phyloP scores from a whole-genome alignment of 75 land plant species.

The Ceratopteris richardii region DNA sequence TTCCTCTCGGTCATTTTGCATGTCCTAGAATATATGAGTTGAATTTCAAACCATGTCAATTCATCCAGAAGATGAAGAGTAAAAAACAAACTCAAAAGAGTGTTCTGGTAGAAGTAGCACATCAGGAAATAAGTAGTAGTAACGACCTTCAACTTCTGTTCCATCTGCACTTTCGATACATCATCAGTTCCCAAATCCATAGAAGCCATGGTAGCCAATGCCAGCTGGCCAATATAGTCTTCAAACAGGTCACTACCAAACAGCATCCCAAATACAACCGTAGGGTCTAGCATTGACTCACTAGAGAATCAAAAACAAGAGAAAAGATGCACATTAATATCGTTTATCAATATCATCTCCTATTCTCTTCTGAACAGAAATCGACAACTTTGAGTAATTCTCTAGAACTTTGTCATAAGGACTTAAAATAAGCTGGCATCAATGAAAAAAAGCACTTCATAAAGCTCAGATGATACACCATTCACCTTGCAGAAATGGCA shows the following conservation, averaged over 20 bases:
- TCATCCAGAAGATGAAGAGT: too few relatives aligned
- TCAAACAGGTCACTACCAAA: constrained; percentile 87
- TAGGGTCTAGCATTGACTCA: constrained; percentile 66
- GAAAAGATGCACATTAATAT: too few relatives aligned
- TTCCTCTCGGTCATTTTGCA: constrained; percentile 72
- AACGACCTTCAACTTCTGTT: constrained; percentile 63
- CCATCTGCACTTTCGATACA: constrained; percentile 46
- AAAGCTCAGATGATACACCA: too few relatives aligned
- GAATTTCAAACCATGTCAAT: background rate
- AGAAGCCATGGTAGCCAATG: constrained; percentile 71
- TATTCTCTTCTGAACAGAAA: too few relatives aligned
- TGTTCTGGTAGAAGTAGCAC: background rate
- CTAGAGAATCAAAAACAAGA: constrained; percentile 19
- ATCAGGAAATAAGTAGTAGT: too few relatives aligned
- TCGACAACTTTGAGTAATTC: too few relatives aligned
- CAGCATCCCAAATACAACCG: constrained; percentile 76
- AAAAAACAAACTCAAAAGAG: background rate
- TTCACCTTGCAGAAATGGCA: too few relatives aligned
- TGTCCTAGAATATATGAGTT: constrained; percentile 22
- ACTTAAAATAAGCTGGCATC: too few relatives aligned
- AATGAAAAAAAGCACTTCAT: too few relatives aligned
- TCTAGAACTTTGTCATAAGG: too few relatives aligned
- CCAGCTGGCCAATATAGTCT: constrained; percentile 77
- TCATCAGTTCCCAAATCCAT: constrained; percentile 17
- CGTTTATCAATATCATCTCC: too few relatives aligned